Conservation (phyloP, 148 eudicot species). For the Dysphania ambrosioides region DNA sequence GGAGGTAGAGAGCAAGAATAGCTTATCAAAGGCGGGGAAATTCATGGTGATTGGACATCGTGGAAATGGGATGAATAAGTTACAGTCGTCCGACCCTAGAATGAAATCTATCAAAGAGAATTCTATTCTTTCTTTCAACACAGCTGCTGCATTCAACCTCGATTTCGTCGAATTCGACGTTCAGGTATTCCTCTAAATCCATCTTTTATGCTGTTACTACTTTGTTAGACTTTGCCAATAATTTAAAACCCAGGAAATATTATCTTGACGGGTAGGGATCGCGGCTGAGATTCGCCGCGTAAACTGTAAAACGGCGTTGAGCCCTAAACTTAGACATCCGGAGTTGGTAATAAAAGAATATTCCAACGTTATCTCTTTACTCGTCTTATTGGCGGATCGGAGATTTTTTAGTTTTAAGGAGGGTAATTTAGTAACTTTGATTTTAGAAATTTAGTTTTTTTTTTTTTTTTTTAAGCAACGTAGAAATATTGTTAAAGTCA, state of each 20-base stretch:
- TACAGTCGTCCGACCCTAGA: slow-evolving; percentile 59
- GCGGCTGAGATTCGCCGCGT: background rate
- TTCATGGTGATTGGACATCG: slow-evolving; percentile 77
- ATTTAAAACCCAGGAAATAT: background rate
- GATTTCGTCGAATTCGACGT: slow-evolving; percentile 76
- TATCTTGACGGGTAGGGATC: background rate
- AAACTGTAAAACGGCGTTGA: background rate
- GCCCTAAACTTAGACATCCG: background rate
- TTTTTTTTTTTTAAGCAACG: no score
- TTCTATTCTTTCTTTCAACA: slow-evolving; percentile 58
- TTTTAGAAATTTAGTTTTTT: no score
- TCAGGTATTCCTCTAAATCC: slow-evolving; percentile 37
- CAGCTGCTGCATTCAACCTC: slow-evolving; percentile 51
- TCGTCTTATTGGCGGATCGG: background rate
- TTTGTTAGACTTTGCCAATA: no score
- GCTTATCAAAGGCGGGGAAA: slow-evolving; percentile 33
- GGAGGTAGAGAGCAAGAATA: slow-evolving; percentile 23
- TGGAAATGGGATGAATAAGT: slow-evolving; percentile 67
- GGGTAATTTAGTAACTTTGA: background rate
- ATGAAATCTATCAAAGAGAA: slow-evolving; percentile 70
- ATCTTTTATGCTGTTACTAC: background rate
- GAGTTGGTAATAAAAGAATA: background rate
- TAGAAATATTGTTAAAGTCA: background rate
- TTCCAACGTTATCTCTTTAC: background rate
- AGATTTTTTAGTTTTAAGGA: background rate